phyloP scores from a whole-genome alignment of 2,329 filamentous ascomycete species.

The Pseudodiploospora longispora region DNA sequence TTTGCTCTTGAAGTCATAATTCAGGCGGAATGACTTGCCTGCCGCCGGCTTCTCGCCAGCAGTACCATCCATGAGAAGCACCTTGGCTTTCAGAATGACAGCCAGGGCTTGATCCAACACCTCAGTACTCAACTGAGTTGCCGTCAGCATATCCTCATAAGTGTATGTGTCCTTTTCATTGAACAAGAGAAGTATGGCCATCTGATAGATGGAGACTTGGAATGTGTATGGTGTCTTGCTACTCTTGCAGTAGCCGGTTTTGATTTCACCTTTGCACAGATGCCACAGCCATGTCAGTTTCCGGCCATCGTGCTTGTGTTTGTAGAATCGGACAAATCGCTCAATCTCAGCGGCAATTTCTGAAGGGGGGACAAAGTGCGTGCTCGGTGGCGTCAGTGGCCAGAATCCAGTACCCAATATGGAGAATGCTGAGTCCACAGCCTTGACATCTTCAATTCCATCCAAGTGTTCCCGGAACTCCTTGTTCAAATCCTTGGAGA shows the following conservation, averaged over 20 bases:
- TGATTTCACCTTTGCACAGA: constrained; percentile 93
- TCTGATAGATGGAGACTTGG: constrained; percentile 95
- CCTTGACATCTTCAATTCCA: constrained; percentile 49
- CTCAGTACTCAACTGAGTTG: constrained; percentile 72
- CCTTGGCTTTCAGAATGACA: constrained; percentile 88
- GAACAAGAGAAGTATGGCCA: constrained; percentile 91
- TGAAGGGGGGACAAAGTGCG: constrained; percentile 77
- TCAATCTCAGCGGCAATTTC: constrained; percentile 84
- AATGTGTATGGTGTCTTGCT: constrained; percentile 92
- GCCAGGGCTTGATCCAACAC: constrained; percentile 78
- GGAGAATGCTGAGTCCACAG: constrained; percentile 78
- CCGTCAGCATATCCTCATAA: constrained; percentile 80
- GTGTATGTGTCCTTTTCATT: constrained; percentile 81
- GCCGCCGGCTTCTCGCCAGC: constrained; percentile 63
- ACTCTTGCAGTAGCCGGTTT: constrained; percentile 83
- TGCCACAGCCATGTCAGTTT: constrained; percentile 99
- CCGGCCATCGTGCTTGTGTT: constrained; percentile 90
- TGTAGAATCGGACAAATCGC: constrained; percentile 85
- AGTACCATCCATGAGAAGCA: constrained; percentile 64
- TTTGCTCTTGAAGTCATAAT: constrained; percentile 96
- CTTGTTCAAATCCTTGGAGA: constrained; percentile 91
- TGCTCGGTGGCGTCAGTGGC: constrained; percentile 81
- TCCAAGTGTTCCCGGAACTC: constrained; percentile 75
- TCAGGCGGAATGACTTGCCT: constrained; percentile 74
- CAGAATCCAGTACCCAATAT: constrained; percentile 96